These are phyloP conservation scores for Penicillium brasilianum DNA, from an alignment of 2,329 filamentous ascomycete species.

Conservation along the genomic window DNA sequence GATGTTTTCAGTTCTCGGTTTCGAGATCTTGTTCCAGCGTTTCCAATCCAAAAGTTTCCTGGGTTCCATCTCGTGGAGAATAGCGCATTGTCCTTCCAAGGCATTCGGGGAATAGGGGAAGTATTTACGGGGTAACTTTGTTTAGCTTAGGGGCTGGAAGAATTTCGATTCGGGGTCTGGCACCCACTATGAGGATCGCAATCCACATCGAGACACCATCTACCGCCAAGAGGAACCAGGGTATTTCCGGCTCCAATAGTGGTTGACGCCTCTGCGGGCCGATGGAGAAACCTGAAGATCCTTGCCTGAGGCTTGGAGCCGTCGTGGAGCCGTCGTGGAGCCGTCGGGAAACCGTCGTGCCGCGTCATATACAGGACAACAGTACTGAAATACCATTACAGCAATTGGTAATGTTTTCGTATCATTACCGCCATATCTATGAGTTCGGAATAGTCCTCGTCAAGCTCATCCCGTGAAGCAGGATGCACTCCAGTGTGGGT, in stretches of 20 bases:
- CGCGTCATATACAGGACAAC: not conserved
- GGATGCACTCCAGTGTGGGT: not conserved
- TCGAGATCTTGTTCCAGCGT: not conserved
- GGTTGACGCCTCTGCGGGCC: conserved; percentile 10
- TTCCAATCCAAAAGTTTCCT: not conserved
- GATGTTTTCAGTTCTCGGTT: not conserved
- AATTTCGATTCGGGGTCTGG: conserved; percentile 1
- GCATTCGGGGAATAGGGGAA: not conserved
- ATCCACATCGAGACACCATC: conserved; percentile 2
- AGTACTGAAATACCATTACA: conserved; percentile 20
- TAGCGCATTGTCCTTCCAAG: not conserved
- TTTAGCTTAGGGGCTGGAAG: not conserved
- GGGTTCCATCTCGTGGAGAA: not conserved
- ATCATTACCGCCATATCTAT: not conserved
- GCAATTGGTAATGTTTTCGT: conserved; percentile 4
- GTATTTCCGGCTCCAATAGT: conserved; percentile 10
- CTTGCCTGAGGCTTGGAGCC: conserved; percentile 10
- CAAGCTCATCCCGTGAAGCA: not conserved
- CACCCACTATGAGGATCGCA: conserved; percentile 1
- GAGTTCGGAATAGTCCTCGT: not conserved
- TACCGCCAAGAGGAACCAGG: conserved; percentile 7
- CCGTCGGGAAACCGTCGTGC: not conserved
- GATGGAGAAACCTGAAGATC: conserved; percentile 19
- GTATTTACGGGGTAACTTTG: not conserved
- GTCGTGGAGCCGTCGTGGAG: not conserved